These are phyloP conservation scores for Marchantia polymorpha DNA, from an alignment of 225 moss, liverwort and hornwort species.

Conservation along the genomic window DNA sequence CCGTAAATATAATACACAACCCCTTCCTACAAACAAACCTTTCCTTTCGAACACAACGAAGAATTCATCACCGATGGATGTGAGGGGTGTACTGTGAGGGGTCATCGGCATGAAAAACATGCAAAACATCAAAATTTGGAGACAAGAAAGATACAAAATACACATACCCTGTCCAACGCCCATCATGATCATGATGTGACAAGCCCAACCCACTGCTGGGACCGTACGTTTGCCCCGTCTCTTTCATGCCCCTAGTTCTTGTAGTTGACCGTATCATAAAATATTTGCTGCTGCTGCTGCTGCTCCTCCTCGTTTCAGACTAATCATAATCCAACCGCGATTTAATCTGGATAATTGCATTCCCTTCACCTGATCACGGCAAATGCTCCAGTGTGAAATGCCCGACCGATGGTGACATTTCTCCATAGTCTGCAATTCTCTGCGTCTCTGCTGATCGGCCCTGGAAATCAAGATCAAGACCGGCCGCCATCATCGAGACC, in stretches of 20 bases:
- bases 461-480: no score
- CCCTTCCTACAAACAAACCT: neutral
- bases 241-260: neutral
- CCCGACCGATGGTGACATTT: no score
- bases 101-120: neutral
- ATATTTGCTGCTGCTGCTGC: neutral
- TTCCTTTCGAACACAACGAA: neutral
- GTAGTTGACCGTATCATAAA: neutral
- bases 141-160: neutral
- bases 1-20: neutral
- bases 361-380: neutral
- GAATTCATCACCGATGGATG: neutral
- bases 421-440: no score
- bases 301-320: neutral
- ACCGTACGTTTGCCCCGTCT: slow-evolving; percentile 1
- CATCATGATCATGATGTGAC: slow-evolving; percentile 15
- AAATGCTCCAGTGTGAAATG: no score
- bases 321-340: neutral
- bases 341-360: slow-evolving; percentile 6
- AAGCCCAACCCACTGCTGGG: neutral
- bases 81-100: neutral
- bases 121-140: neutral
- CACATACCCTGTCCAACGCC: neutral
- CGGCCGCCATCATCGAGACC: no score
- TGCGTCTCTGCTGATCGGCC: no score